Percentiles rank a stretch among this genome's conserved stretches.
These are phyloP conservation scores for Apiospora marii DNA, from an alignment of 2,329 filamentous ascomycete genomes.

Conservation along the genomic window DNA sequence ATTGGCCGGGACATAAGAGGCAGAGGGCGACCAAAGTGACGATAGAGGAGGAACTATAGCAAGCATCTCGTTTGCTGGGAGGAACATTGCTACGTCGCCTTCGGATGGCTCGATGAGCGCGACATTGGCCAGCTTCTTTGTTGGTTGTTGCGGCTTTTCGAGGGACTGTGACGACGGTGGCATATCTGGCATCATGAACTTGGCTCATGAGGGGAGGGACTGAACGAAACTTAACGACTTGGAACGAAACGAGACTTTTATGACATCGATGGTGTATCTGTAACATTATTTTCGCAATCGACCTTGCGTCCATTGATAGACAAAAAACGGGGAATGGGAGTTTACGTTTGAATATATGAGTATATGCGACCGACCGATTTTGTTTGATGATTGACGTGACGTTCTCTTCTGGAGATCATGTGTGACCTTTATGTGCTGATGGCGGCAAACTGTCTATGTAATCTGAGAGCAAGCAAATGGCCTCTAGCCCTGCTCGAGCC, in stretches of 20 bases:
- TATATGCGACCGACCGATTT: not conserved
- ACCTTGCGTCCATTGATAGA: slow-evolving; percentile 10
- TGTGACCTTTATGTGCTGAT: not conserved
- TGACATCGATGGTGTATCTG: slow-evolving; percentile 27
- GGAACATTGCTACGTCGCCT: not conserved
- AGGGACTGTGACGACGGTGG: not conserved
- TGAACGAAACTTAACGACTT: slow-evolving; percentile 29
- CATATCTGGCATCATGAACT: slow-evolving; percentile 5
- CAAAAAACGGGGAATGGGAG: not conserved
- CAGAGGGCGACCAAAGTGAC: slow-evolving; percentile 6
- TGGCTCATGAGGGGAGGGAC: slow-evolving; percentile 26
- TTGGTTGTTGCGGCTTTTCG: not conserved
- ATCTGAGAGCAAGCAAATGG: not conserved
- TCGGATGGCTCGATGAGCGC: not conserved
- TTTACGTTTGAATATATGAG: not conserved
- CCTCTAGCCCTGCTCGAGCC: not conserved
- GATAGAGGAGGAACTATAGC: not conserved
- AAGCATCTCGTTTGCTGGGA: not conserved
- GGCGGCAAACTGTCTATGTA: not conserved
- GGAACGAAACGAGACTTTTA: slow-evolving; percentile 28
- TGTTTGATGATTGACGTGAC: not conserved
- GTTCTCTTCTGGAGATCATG: not conserved
- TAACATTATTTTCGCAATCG: slow-evolving; percentile 24
- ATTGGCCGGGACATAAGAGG: not conserved
- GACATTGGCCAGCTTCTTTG: not conserved